Evolutionary conservation across 2,329 filamentous ascomycete species (phyloP).

Genomic region (Chaetomiaceae sp.): DNA sequence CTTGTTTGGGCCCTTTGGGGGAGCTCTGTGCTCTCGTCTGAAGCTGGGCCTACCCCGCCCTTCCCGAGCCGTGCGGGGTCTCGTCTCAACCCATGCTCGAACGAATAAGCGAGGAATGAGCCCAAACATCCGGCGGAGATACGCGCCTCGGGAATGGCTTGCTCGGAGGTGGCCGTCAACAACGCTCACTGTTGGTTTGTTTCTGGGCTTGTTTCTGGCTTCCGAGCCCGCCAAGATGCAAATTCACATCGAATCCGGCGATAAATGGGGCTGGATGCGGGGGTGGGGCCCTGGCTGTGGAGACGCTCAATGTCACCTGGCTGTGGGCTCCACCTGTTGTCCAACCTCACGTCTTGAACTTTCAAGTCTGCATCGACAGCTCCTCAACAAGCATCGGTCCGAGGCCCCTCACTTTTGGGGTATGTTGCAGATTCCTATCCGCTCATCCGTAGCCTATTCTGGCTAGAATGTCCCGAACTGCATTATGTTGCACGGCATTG

Average conservation of each 20-base stretch:
- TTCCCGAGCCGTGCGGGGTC: slow-evolving; percentile 11
- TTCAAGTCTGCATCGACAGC: too few relatives aligned
- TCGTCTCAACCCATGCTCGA: slow-evolving; percentile 2
- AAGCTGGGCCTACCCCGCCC: slow-evolving; percentile 9
- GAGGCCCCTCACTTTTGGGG: too few relatives aligned
- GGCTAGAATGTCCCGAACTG: too few relatives aligned
- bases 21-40: not conserved
- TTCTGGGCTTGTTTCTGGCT: slow-evolving; percentile 4
- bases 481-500: too few relatives aligned
- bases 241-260: not conserved
- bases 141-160: not conserved
- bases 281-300: slow-evolving; percentile 12
- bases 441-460: too few relatives aligned
- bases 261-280: slow-evolving; percentile 6
- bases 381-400: too few relatives aligned
- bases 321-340: too few relatives aligned
- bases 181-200: too few relatives aligned
- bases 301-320: too few relatives aligned
- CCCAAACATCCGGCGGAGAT: slow-evolving; percentile 4
- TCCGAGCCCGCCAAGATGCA: slow-evolving; percentile 3
- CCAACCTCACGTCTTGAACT: too few relatives aligned
- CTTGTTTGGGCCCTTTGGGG: not conserved
- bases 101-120: not conserved
- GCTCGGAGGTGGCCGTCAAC: not conserved
- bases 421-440: too few relatives aligned